Percentiles rank a stretch among this genome's conserved stretches.
Conservation (phyloP, 257 asterid species). For the Solanum clarkiae region DNA sequence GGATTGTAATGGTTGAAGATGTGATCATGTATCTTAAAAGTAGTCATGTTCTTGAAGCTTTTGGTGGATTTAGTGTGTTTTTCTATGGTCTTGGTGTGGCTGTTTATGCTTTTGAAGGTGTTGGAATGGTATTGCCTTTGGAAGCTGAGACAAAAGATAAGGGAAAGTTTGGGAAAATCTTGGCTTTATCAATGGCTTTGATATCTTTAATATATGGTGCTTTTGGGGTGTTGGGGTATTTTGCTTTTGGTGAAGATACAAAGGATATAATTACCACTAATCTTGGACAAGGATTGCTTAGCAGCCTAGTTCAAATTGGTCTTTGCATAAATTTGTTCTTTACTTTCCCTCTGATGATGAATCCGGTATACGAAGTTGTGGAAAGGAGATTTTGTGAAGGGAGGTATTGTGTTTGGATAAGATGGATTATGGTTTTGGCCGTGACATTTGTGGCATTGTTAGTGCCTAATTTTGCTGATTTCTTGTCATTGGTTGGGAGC, state of each 20-base stretch:
- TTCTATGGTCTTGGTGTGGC: background rate
- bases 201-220: background rate
- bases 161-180: background rate
- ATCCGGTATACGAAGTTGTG: background rate
- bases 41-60: background rate
- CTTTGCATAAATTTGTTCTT: background rate
- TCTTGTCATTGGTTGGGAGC: constrained; percentile 1
- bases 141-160: background rate
- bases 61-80: background rate
- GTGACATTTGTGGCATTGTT: background rate
- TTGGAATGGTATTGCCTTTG: background rate
- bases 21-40: background rate
- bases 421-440: background rate
- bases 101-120: background rate
- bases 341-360: background rate
- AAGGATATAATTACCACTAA: background rate
- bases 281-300: background rate
- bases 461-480: background rate
- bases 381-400: background rate
- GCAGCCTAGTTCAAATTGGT: background rate
- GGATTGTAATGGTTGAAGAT: background rate
- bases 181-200: background rate
- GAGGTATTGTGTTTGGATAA: background rate
- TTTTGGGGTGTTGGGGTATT: background rate
- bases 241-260: background rate